These are phyloP conservation scores for Cymbopogon citratus DNA, from an alignment of 176 grass and related monocot genomes.

Conservation along the genomic window DNA sequence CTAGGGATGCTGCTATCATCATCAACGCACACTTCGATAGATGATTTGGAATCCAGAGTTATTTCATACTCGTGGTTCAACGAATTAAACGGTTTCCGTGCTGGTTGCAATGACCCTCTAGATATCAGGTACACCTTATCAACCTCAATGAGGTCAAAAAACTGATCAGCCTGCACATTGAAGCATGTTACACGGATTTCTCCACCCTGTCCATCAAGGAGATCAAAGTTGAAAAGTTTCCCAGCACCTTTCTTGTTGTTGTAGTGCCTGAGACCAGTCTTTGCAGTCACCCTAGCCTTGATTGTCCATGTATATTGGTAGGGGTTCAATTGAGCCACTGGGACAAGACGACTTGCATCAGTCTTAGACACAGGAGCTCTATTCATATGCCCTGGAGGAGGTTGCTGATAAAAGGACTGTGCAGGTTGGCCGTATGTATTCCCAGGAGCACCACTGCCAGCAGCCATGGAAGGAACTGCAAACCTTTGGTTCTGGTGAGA, in stretches of 20 bases:
- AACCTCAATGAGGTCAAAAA: slow-evolving; percentile 61
- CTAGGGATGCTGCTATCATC: slow-evolving; percentile 72
- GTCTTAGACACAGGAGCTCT: slow-evolving; percentile 58
- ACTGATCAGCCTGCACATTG: slow-evolving; percentile 44
- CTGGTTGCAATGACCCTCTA: slow-evolving; percentile 46
- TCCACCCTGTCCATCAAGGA: slow-evolving; percentile 62
- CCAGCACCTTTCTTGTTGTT: slow-evolving; percentile 50
- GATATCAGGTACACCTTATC: slow-evolving; percentile 87
- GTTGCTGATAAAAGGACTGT: slow-evolving; percentile 51
- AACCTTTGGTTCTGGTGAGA: slow-evolving; percentile 63
- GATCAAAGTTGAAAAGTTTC: slow-evolving; percentile 82
- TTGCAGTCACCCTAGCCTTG: slow-evolving; percentile 73
- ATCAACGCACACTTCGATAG: slow-evolving; percentile 48
- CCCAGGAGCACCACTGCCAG: slow-evolving; percentile 30
- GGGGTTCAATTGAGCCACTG: slow-evolving; percentile 69
- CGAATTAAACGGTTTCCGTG: slow-evolving; percentile 58
- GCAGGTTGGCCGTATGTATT: slow-evolving; percentile 42
- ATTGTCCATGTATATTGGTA: slow-evolving; percentile 74
- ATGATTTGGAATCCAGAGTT: slow-evolving; percentile 31
- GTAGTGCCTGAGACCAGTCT: slow-evolving; percentile 51
- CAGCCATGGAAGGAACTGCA: slow-evolving; percentile 36
- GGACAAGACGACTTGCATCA: slow-evolving; percentile 44
- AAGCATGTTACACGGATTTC: slow-evolving; percentile 82
- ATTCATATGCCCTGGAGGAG: slow-evolving; percentile 56
- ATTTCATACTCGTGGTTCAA: slow-evolving; percentile 77